A percentile compares a stretch with the other conserved stretches of the same genome.
These are phyloP conservation scores for Kalaharituber pfeilii DNA, from an alignment of 2,329 filamentous ascomycete genomes.

Conservation along the genomic window DNA sequence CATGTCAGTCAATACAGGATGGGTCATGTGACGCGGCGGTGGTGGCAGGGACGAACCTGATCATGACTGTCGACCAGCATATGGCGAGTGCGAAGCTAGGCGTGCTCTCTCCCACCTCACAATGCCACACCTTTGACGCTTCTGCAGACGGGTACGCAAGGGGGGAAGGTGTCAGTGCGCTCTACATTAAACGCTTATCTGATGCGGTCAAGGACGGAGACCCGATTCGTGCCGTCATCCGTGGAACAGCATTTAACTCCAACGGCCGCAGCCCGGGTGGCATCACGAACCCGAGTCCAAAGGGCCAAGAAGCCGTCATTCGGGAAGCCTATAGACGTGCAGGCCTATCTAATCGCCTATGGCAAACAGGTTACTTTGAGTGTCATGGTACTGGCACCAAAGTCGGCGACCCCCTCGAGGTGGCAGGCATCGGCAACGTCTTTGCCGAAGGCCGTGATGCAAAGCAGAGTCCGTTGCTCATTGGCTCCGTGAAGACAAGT, in stretches of 20 bases:
- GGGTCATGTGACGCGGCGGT: constrained; percentile 18
- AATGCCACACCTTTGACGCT: constrained; percentile 34
- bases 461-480: background rate
- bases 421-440: constrained; percentile 32
- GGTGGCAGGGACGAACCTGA: constrained; percentile 26
- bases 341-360: constrained; percentile 27
- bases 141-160: constrained; percentile 46
- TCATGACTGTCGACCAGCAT: constrained; percentile 27
- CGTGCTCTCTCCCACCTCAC: constrained; percentile 36
- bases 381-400: constrained; percentile 42
- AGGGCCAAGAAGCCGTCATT: constrained; percentile 33
- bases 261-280: constrained; percentile 41
- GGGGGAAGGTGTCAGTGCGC: constrained; percentile 42
- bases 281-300: constrained; percentile 37
- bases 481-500: constrained; percentile 30
- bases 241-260: constrained; percentile 38
- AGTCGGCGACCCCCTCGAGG: constrained; percentile 41
- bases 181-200: constrained; percentile 41
- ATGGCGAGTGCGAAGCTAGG: constrained; percentile 30
- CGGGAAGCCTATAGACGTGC: constrained; percentile 30
- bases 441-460: constrained; percentile 21
- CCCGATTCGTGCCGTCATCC: constrained; percentile 38
- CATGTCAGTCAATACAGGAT: constrained; percentile 29
- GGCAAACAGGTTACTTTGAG: constrained; percentile 33
- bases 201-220: constrained; percentile 43